phyloP scores from a whole-genome alignment of 495 filamentous ascomycete species.

The Penicillium macrosclerotiorum region DNA sequence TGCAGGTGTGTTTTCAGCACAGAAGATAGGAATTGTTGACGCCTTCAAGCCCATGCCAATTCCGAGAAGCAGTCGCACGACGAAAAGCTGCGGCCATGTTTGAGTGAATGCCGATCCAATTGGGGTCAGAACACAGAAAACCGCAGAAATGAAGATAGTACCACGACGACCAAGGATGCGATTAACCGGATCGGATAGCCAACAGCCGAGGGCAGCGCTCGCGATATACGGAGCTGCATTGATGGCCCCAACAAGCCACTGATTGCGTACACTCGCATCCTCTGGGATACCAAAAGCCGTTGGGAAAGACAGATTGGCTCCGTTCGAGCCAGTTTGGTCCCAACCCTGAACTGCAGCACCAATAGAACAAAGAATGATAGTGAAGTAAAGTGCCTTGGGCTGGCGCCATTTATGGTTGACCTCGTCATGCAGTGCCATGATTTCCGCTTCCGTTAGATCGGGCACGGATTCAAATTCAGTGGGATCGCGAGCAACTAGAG shows the following conservation, averaged over 20 bases:
- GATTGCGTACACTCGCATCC: slow-evolving; percentile 33
- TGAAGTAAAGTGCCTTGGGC: slow-evolving; percentile 63
- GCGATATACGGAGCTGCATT: slow-evolving; percentile 52
- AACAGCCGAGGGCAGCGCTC: slow-evolving; percentile 49
- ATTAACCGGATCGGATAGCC: slow-evolving; percentile 60
- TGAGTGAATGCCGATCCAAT: slow-evolving; percentile 55
- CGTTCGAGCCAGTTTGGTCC: slow-evolving; percentile 76
- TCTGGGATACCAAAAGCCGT: slow-evolving; percentile 55
- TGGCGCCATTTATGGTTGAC: slow-evolving; percentile 62
- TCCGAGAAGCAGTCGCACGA: slow-evolving; percentile 57
- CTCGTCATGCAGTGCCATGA: slow-evolving; percentile 54
- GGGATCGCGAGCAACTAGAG: slow-evolving; percentile 63
- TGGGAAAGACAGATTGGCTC: slow-evolving; percentile 65
- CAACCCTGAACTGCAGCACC: slow-evolving; percentile 70
- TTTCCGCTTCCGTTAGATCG: slow-evolving; percentile 56
- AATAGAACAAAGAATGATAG: slow-evolving; percentile 67
- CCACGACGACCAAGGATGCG: slow-evolving; percentile 55
- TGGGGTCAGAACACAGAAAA: slow-evolving; percentile 58
- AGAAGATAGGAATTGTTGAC: slow-evolving; percentile 60
- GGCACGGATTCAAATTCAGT: slow-evolving; percentile 51
- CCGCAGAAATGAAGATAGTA: slow-evolving; percentile 57
- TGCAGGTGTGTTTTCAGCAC: slow-evolving; percentile 60
- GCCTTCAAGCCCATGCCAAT: slow-evolving; percentile 67
- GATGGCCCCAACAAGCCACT: slow-evolving; percentile 61
- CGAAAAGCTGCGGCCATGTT: slow-evolving; percentile 58